These are phyloP conservation scores for Penicillium malachiteum DNA, from an alignment of 495 filamentous ascomycete species.

Conservation along the genomic window DNA sequence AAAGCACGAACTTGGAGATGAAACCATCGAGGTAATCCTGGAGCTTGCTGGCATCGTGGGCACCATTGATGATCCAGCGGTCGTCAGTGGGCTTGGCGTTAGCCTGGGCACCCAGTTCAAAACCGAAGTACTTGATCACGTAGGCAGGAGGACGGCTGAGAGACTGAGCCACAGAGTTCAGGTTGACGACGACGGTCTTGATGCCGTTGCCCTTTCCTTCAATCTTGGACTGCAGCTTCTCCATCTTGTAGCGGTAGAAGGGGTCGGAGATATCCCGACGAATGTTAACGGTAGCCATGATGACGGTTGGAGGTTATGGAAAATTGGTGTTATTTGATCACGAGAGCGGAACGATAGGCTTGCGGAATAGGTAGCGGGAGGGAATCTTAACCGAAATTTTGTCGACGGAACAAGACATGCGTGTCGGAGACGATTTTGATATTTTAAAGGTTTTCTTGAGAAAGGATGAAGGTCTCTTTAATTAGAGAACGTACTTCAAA, in stretches of 20 bases:
- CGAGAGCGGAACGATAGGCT: constrained; percentile 20
- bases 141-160: constrained; percentile 90
- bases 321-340: constrained; percentile 12
- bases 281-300: constrained; percentile 93
- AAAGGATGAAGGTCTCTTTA: constrained; percentile 32
- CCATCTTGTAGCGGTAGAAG: constrained; percentile 99
- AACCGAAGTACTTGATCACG: constrained; percentile 99
- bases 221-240: constrained; percentile 95
- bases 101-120: constrained; percentile 97
- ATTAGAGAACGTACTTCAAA: constrained; percentile 3
- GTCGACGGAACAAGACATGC: constrained; percentile 56
- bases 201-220: constrained; percentile 98
- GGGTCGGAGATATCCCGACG: constrained; percentile 96
- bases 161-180: constrained; percentile 90
- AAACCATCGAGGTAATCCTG: constrained; percentile 98
- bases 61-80: constrained; percentile 99
- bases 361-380: constrained; percentile 36
- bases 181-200: constrained; percentile 94
- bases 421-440: constrained; percentile 30
- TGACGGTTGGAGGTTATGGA: constrained; percentile 45
- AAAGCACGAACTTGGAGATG: constrained; percentile 96
- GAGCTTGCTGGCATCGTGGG: constrained; percentile 91
- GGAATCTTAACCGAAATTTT: constrained; percentile 40
- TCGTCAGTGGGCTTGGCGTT: constrained; percentile 96
- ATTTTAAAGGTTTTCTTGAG: constrained; percentile 33